These are phyloP conservation scores for Ramaria rubella DNA, from an alignment of 768 basidiomycete species.

Conservation along the genomic window DNA sequence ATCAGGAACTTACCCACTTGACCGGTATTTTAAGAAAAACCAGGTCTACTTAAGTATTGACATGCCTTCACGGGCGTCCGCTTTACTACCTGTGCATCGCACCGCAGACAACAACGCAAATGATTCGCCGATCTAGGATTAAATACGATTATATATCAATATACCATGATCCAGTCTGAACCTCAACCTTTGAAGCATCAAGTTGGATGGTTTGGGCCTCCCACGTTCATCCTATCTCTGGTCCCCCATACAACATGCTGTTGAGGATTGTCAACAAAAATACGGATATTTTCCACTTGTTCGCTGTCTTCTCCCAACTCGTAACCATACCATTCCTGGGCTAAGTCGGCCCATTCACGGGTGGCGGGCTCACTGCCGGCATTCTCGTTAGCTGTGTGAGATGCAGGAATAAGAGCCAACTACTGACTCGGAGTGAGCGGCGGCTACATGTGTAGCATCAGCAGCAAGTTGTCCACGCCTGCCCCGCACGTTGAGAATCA, in stretches of 20 bases:
- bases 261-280: constrained; percentile 31
- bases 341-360: constrained; percentile 43
- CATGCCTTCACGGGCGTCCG: too few relatives aligned
- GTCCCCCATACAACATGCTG: constrained; percentile 45
- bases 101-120: too few relatives aligned
- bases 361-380: constrained; percentile 39
- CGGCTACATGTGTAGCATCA: constrained; percentile 54
- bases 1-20: too few relatives aligned
- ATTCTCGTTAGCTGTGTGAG: background rate
- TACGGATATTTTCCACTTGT: constrained; percentile 37
- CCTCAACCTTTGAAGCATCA: background rate
- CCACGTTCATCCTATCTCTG: constrained; percentile 20
- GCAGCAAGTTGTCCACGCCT: constrained; percentile 50
- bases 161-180: too few relatives aligned
- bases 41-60: too few relatives aligned
- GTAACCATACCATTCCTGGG: constrained; percentile 47
- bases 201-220: background rate
- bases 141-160: too few relatives aligned
- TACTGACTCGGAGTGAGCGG: constrained; percentile 57
- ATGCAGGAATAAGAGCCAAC: background rate
- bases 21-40: too few relatives aligned
- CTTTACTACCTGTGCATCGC: too few relatives aligned
- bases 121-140: too few relatives aligned
- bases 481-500: background rate
- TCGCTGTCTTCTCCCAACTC: constrained; percentile 52